A percentile compares a stretch with the other conserved stretches of the same genome.
Conservation (phyloP, 768 basidiomycete species). For the Boletus speciosus region DNA sequence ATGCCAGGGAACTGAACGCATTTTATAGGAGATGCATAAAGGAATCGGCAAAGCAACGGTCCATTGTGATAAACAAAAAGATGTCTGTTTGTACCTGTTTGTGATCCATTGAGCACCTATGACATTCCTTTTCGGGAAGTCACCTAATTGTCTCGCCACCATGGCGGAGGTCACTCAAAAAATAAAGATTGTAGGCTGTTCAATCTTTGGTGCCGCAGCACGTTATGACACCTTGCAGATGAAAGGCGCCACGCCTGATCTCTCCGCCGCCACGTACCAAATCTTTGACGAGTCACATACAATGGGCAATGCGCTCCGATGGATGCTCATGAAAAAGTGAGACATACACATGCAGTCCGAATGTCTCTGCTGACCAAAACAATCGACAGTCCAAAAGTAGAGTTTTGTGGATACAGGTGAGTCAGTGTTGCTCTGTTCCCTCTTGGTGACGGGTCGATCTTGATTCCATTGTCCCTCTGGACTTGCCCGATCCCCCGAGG, state of each 20-base stretch:
- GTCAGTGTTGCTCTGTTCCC: conserved; percentile 14
- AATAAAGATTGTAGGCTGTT: conserved; percentile 31
- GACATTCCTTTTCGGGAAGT: conserved; percentile 1
- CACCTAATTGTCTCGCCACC: background rate
- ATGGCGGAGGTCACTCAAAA: conserved; percentile 31
- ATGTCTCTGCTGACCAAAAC: conserved; percentile 5
- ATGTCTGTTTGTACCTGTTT: background rate
- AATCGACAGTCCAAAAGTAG: conserved; percentile 82
- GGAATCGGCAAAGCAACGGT: background rate
- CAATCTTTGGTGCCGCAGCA: background rate
- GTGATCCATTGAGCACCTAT: background rate
- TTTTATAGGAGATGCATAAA: conserved; percentile 13
- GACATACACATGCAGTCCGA: conserved; percentile 21
- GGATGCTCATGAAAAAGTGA: conserved; percentile 99
- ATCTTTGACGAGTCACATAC: conserved; percentile 95
- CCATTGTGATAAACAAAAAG: background rate
- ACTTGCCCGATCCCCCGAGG: background rate
- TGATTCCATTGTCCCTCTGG: conserved; percentile 14
- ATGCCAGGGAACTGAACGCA: background rate
- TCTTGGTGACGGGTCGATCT: background rate
- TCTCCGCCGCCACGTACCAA: conserved; percentile 88
- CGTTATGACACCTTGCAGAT: conserved; percentile 50
- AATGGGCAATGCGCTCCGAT: conserved; percentile 88
- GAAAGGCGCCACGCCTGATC: conserved; percentile 74
- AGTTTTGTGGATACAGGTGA: conserved; percentile 97